Conservation (phyloP, 2,329 filamentous ascomycete species). For the Apiospora arundinis region DNA sequence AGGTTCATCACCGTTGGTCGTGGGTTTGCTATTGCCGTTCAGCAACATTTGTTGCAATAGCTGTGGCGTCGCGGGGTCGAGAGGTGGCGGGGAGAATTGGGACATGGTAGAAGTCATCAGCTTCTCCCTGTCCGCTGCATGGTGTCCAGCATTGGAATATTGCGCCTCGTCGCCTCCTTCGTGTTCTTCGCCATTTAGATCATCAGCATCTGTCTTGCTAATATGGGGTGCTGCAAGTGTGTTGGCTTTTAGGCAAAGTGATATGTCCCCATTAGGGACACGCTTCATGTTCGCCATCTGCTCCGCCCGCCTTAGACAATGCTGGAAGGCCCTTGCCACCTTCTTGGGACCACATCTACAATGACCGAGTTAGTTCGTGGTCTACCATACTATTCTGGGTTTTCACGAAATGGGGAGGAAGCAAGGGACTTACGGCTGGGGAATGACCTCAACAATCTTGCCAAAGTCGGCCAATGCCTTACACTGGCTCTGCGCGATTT, state of each 20-base stretch:
- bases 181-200: not conserved
- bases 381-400: not conserved
- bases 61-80: not conserved
- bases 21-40: not conserved
- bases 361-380: not conserved
- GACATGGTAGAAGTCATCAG: not conserved
- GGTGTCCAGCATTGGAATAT: not conserved
- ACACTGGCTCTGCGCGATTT: conserved; percentile 32
- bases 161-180: not conserved
- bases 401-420: not conserved
- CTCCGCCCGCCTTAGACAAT: conserved; percentile 29
- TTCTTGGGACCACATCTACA: conserved; percentile 37
- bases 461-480: conserved; percentile 33
- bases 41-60: not conserved
- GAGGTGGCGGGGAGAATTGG: conserved; percentile 11
- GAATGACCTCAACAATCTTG: conserved; percentile 39
- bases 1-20: not conserved
- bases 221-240: not conserved
- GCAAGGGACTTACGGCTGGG: conserved; percentile 38
- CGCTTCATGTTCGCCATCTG: conserved; percentile 8
- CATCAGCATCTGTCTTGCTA: not conserved
- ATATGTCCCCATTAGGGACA: not conserved
- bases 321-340: conserved; percentile 37
- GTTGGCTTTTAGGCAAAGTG: not conserved
- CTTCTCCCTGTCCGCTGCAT: not conserved